Evolutionary conservation across 1,139 yeast species (phyloP).

Genomic region (Pichia sp.): DNA sequence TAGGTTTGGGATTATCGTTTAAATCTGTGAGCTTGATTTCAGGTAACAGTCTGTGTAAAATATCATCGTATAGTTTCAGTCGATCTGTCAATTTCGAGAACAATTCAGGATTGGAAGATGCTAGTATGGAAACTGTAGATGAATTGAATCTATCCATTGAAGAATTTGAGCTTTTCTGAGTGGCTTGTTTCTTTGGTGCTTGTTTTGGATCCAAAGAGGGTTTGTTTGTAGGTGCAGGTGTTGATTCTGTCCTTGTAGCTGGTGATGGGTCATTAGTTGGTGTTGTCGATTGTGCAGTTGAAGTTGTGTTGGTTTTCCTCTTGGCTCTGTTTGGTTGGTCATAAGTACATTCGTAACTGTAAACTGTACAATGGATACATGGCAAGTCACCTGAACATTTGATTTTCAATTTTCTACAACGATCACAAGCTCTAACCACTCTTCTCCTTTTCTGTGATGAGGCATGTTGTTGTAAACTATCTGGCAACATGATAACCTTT

Average conservation of each 20-base stretch:
- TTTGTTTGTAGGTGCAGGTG: no score
- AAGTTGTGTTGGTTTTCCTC: conserved; percentile 12
- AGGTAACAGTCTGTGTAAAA: conserved; percentile 30
- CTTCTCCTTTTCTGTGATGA: conserved; percentile 64
- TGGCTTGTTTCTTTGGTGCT: no score
- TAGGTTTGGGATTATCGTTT: conserved; percentile 32
- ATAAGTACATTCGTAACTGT: conserved; percentile 68
- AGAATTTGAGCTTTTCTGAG: no score
- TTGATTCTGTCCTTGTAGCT: no score
- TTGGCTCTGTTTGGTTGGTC: conserved; percentile 43
- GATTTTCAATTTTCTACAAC: conserved; percentile 67
- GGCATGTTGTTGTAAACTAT: conserved; percentile 14
- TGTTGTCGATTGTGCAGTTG: background rate
- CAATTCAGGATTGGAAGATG: conserved; percentile 25
- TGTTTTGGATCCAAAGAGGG: no score
- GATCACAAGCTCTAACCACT: conserved; percentile 84
- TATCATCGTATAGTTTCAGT: conserved; percentile 32
- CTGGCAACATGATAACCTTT: conserved; percentile 28
- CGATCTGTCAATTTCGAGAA: conserved; percentile 30
- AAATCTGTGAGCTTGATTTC: conserved; percentile 31
- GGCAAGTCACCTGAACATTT: conserved; percentile 89
- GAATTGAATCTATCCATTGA: conserved; percentile 12
- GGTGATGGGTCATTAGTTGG: no score
- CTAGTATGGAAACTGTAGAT: conserved; percentile 19
- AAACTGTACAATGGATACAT: conserved; percentile 87